These are phyloP conservation scores for Fraxinus dipetala DNA, from an alignment of 305 asterid genomes.

Conservation along the genomic window DNA sequence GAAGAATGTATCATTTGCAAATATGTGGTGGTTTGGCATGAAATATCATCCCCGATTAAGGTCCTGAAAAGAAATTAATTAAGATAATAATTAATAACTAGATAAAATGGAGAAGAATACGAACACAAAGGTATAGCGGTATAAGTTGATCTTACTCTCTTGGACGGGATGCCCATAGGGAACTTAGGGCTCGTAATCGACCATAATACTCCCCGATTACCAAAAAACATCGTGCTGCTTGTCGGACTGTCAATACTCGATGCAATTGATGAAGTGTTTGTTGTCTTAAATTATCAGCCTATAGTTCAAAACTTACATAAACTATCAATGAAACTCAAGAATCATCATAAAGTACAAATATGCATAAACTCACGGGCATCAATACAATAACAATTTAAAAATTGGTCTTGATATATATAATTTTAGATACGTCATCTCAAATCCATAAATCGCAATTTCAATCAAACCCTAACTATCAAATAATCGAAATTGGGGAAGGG, in stretches of 20 bases:
- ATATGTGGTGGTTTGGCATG: slow-evolving; percentile 76
- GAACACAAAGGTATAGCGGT: neutral
- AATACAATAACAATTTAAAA: neutral
- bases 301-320: neutral
- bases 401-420: neutral
- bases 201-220: slow-evolving; percentile 87
- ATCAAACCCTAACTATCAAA: neutral
- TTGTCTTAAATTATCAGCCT: slow-evolving; percentile 93
- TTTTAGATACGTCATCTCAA: neutral
- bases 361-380: neutral
- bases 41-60: slow-evolving; percentile 58
- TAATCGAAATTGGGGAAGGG: neutral
- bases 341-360: too few relatives aligned
- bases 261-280: slow-evolving; percentile 82
- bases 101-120: neutral
- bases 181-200: slow-evolving; percentile 82
- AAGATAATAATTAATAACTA: neutral
- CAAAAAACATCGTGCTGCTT: slow-evolving; percentile 79
- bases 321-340: neutral
- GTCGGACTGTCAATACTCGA: slow-evolving; percentile 77
- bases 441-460: neutral
- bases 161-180: slow-evolving; percentile 92
- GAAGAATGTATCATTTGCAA: slow-evolving; percentile 73
- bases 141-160: slow-evolving; percentile 59
- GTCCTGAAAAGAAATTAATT: slow-evolving; percentile 36